phyloP scores from a whole-genome alignment of 140 eudicot species.

The Oenanthe javanica region DNA sequence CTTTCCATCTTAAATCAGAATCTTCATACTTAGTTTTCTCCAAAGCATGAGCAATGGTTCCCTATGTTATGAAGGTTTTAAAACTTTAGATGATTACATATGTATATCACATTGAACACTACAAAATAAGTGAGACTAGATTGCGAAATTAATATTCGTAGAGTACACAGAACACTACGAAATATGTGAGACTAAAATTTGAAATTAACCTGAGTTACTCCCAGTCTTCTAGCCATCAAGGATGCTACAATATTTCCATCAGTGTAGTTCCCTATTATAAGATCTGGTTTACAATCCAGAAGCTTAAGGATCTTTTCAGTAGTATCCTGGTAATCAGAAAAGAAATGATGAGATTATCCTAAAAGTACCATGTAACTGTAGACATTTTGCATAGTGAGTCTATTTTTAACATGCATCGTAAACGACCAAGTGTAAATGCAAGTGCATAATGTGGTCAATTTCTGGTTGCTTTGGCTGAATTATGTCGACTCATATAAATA shows the following conservation, averaged over 20 bases:
- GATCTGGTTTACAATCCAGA: constrained; percentile 81
- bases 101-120: not conserved
- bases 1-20: constrained; percentile 80
- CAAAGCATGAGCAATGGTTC: constrained; percentile 89
- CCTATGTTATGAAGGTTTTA: constrained; percentile 26
- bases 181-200: not conserved
- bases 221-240: constrained; percentile 68
- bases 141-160: constrained; percentile 21
- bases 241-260: constrained; percentile 92
- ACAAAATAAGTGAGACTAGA: not conserved
- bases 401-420: not conserved
- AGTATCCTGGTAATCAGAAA: constrained; percentile 48
- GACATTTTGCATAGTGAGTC: not conserved
- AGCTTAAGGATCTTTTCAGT: constrained; percentile 52
- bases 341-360: not conserved
- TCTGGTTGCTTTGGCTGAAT: too few species aligned
- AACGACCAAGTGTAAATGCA: not conserved
- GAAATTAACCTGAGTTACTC: constrained; percentile 61
- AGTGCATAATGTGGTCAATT: too few species aligned
- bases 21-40: constrained; percentile 85
- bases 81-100: not conserved
- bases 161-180: not conserved
- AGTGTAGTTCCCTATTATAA: constrained; percentile 79
- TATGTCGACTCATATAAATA: too few species aligned
- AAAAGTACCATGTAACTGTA: not conserved